Evolutionary conservation across 148 eudicot species (phyloP).

Genomic region (Tetragonia tetragonoides): DNA sequence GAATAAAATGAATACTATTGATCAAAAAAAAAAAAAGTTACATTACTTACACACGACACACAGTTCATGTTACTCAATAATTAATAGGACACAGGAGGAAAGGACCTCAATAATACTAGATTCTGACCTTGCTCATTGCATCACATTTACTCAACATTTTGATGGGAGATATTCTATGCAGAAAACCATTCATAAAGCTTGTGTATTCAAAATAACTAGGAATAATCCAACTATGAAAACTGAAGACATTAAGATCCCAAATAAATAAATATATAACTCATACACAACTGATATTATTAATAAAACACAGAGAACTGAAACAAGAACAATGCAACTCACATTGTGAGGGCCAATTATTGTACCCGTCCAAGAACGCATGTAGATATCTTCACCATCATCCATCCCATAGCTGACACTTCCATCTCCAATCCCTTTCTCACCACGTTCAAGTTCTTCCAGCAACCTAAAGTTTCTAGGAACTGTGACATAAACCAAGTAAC

Average conservation of each 20-base stretch:
- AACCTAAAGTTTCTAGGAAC: conserved; percentile 58
- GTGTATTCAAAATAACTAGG: neutral
- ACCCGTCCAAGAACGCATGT: conserved; percentile 67
- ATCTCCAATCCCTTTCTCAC: conserved; percentile 65
- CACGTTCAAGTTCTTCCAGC: conserved; percentile 59
- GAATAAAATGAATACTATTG: too few relatives aligned
- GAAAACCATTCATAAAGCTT: neutral
- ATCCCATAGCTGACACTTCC: conserved; percentile 64
- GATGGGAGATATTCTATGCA: neutral
- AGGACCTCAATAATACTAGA: neutral
- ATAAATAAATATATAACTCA: neutral
- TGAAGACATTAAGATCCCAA: neutral
- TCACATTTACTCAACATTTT: neutral
- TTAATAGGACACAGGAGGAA: neutral
- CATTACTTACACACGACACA: neutral
- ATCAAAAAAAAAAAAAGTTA: neutral
- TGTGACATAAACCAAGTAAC: conserved; percentile 12
- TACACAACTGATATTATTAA: neutral
- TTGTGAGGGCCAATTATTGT: conserved; percentile 63
- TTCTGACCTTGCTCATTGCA: neutral
- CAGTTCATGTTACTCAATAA: neutral
- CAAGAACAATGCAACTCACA: conserved; percentile 28
- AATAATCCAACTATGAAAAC: neutral
- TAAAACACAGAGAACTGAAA: neutral
- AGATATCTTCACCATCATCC: conserved; percentile 64